Conservation (phyloP, 2,329 filamentous ascomycete genomes). For the Triangularia verruculosa region DNA sequence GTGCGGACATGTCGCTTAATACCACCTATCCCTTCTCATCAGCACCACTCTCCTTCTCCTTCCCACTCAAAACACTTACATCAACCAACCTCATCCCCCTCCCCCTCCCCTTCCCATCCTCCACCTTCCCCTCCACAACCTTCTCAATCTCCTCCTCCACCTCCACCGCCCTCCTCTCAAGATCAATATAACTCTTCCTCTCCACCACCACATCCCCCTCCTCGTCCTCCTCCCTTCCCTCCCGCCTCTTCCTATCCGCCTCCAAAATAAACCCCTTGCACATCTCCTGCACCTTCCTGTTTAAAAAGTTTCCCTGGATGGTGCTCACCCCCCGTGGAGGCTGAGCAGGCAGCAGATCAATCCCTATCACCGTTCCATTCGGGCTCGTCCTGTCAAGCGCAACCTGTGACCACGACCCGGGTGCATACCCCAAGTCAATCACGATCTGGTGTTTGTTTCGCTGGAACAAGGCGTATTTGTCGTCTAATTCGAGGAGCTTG, state of each 20-base stretch:
- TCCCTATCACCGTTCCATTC: slow-evolving; percentile 76
- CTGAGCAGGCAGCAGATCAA: slow-evolving; percentile 90
- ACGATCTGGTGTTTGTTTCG: slow-evolving; percentile 68
- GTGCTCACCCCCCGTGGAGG: slow-evolving; percentile 89
- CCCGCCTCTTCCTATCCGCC: slow-evolving; percentile 15
- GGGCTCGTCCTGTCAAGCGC: slow-evolving; percentile 76
- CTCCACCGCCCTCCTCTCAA: slow-evolving; percentile 46
- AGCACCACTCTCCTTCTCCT: neutral
- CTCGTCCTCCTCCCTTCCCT: slow-evolving; percentile 17
- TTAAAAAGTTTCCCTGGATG: slow-evolving; percentile 92
- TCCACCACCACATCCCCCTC: slow-evolving; percentile 35
- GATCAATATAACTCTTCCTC: slow-evolving; percentile 62
- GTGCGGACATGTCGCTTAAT: slow-evolving; percentile 97
- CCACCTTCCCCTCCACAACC: slow-evolving; percentile 29
- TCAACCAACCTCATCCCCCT: slow-evolving; percentile 64
- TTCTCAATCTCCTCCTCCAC: slow-evolving; percentile 35
- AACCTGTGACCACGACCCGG: slow-evolving; percentile 73
- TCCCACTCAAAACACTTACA: slow-evolving; percentile 39
- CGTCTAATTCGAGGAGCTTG: slow-evolving; percentile 89
- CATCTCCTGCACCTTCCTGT: slow-evolving; percentile 67
- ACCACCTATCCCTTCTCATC: slow-evolving; percentile 57
- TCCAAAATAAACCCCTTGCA: slow-evolving; percentile 71
- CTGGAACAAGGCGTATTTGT: slow-evolving; percentile 75
- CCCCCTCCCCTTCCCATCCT: slow-evolving; percentile 20
- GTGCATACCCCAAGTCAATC: slow-evolving; percentile 85